A percentile compares a stretch with the other conserved stretches of the same genome.
Conservation (phyloP, 768 basidiomycete species). For the Termitomyces sp. region DNA sequence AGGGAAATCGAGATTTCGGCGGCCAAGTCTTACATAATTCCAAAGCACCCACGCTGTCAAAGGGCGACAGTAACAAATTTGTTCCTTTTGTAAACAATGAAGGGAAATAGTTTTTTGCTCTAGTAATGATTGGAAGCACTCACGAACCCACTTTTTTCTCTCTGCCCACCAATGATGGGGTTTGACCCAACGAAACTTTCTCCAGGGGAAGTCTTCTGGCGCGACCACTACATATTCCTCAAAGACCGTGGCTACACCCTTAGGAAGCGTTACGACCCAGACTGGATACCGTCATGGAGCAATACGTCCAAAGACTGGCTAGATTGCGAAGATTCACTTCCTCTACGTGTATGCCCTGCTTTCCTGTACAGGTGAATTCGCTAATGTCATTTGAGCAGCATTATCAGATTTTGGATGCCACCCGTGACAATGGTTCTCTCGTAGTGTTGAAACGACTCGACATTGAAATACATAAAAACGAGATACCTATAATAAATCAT, state of each 20-base stretch:
- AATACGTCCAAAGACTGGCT: background rate
- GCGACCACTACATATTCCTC: background rate
- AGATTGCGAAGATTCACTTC: background rate
- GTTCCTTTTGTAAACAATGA: background rate
- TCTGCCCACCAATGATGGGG: background rate
- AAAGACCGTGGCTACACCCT: slow-evolving; percentile 7
- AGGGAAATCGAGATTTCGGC: background rate
- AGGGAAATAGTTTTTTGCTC: background rate
- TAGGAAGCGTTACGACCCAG: background rate
- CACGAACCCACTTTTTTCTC: background rate
- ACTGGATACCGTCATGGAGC: slow-evolving; percentile 3
- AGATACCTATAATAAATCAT: slow-evolving; percentile 24
- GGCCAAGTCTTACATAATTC: background rate
- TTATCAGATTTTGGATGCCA: slow-evolving; percentile 21
- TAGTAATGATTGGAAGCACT: background rate
- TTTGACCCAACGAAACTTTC: background rate
- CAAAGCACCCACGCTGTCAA: background rate
- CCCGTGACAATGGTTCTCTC: slow-evolving; percentile 21
- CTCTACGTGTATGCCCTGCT: background rate
- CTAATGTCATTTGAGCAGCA: background rate
- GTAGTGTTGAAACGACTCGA: slow-evolving; percentile 23
- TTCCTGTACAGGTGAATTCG: background rate
- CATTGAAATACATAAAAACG: slow-evolving; percentile 13
- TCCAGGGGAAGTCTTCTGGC: background rate
- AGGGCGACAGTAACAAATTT: background rate